Base-by-base conservation (phyloP, 495 filamentous ascomycete species). In the Penicillium taxi region DNA sequence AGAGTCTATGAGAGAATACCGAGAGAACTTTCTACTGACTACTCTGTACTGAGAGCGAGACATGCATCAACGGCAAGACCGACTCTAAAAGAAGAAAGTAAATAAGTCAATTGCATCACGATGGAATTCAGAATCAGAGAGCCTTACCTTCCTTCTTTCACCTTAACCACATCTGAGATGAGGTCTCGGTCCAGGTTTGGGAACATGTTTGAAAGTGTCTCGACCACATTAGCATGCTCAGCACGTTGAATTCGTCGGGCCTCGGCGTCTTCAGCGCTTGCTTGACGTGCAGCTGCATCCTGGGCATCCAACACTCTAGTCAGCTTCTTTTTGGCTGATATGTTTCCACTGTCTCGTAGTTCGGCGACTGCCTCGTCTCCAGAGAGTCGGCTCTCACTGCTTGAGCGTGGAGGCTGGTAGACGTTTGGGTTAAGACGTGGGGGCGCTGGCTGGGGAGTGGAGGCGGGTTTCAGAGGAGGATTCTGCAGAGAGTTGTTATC, bases 261-360 rank as follows among this genome's bases (percentile, higher is more conserved):
- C 58, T 96, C 86, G 7, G 88, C 93, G 19, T 78, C 77, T 60
- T 99, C 91, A 0, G 86, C 90, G 39, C 85, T 91, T 2, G 93
- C 93, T 55, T 96, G 91, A 11, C 85, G 72, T 14, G 87, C 89
- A n/a, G 88, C 91, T 20, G 88, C 82, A 55, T 96, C 90, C 62
- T 94, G 86, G 5, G 86, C 85, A 32, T 63, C 57, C 3, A 59
- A 51, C 1, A 52, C 58, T 23, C 48, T 47, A 11, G 47, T 48
- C 11, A 53, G 32, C 11, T 56, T 52, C 50, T 48, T 42, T 52
- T 66, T 40, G 37, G 58, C 44, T 39, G 36, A 35, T 17, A 28
- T 44, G 22, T 24, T 11, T 45, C 37, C 52, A 9, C 38, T 26
- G 11, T 48, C 38, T 23, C 36, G 25, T 20, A 21, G 30, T 1